phyloP scores from a whole-genome alignment of 163 green algal genomes.

The Smithsoniella earleae region DNA sequence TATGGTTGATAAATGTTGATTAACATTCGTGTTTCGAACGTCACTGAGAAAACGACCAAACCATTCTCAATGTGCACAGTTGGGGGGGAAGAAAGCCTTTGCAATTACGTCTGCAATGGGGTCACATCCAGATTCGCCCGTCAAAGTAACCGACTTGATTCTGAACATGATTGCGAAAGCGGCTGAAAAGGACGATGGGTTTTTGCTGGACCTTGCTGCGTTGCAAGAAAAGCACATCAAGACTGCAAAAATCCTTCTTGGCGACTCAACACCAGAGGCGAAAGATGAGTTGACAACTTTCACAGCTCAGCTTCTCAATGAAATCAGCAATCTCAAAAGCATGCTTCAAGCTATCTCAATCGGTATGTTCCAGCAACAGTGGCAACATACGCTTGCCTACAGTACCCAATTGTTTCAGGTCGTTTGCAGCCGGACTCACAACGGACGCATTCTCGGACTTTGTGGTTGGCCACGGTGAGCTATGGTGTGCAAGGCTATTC shows the following conservation, averaged over 20 bases:
- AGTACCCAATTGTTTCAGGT: not conserved
- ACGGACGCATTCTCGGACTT: conserved; percentile 90
- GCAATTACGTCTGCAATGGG: conserved; percentile 84
- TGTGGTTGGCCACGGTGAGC: conserved; percentile 93
- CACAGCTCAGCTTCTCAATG: conserved; percentile 61
- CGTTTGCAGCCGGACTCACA: conserved; percentile 63
- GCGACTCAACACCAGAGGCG: conserved; percentile 41
- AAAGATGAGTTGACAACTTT: conserved; percentile 55
- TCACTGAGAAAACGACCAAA: not conserved
- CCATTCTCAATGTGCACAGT: not conserved
- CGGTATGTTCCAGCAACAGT: conserved; percentile 46
- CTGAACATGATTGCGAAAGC: conserved; percentile 84
- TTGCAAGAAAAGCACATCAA: conserved; percentile 72
- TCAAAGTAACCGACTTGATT: conserved; percentile 94
- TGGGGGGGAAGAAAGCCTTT: conserved; percentile 34
- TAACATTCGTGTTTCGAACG: not conserved
- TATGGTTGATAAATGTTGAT: not conserved
- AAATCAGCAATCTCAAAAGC: conserved; percentile 82
- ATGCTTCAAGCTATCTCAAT: conserved; percentile 95
- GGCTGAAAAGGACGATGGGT: conserved; percentile 55
- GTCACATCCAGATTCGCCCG: conserved; percentile 52
- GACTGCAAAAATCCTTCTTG: conserved; percentile 71
- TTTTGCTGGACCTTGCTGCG: conserved; percentile 66
- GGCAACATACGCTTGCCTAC: too few species aligned
- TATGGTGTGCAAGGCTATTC: conserved; percentile 85